Percentiles rank a stretch among this genome's conserved stretches.
phyloP scores from a whole-genome alignment of 2,329 filamentous ascomycete genomes.

The Beauveria brongniartii region DNA sequence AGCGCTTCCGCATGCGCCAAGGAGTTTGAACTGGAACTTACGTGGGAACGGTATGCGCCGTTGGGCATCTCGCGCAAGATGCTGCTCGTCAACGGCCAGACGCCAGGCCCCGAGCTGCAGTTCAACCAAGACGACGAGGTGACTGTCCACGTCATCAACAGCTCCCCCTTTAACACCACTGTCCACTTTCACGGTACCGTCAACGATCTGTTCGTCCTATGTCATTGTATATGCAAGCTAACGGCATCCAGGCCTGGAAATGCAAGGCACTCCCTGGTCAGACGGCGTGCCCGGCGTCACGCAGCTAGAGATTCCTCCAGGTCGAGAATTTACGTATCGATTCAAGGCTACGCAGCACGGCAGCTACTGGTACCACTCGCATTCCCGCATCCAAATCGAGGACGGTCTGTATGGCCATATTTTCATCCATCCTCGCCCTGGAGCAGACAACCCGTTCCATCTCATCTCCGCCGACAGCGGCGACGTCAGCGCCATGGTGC shows the following conservation, averaged over 20 bases:
- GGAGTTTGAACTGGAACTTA: constrained; percentile 23
- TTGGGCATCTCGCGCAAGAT: constrained; percentile 37
- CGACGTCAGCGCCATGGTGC: constrained; percentile 33
- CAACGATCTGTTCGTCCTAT: not conserved
- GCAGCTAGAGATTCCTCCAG: constrained; percentile 43
- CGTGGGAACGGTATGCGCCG: constrained; percentile 31
- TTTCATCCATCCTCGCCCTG: constrained; percentile 33
- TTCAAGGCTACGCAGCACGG: constrained; percentile 51
- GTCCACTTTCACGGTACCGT: constrained; percentile 42
- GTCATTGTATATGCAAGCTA: not conserved
- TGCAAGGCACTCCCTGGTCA: constrained; percentile 47
- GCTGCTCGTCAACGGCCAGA: constrained; percentile 50
- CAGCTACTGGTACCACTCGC: constrained; percentile 54
- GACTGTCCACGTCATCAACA: constrained; percentile 36
- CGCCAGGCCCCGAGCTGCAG: constrained; percentile 52
- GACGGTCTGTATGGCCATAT: constrained; percentile 54
- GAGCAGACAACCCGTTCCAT: constrained; percentile 36
- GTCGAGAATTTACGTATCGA: constrained; percentile 40
- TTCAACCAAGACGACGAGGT: constrained; percentile 43
- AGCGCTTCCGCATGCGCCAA: not conserved
- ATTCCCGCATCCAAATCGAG: constrained; percentile 46
- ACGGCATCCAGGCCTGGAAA: constrained; percentile 34
- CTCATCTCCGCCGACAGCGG: constrained; percentile 33
- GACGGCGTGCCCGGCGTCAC: constrained; percentile 52
- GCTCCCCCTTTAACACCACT: constrained; percentile 37